Conservation (phyloP, 2,329 filamentous ascomycete genomes). For the Verticillium longisporum region DNA sequence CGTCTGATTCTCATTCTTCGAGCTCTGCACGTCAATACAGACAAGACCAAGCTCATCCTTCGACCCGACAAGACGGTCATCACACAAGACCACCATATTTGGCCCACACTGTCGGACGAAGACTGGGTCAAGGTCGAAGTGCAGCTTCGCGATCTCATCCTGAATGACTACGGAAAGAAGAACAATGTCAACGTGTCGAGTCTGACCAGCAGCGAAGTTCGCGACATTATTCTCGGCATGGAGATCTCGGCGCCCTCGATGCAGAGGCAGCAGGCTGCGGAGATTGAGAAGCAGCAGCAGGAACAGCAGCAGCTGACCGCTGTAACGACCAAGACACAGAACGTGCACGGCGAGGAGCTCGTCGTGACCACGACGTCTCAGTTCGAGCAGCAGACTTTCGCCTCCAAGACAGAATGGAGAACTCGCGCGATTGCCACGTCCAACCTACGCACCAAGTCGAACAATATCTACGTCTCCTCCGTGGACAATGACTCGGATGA, state of each 20-base stretch:
- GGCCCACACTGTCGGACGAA: conserved; percentile 89
- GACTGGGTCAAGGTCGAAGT: conserved; percentile 99
- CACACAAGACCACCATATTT: conserved; percentile 97
- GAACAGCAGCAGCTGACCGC: conserved; percentile 95
- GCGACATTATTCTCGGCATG: conserved; percentile 98
- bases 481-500: conserved; percentile 89
- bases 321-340: conserved; percentile 97
- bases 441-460: conserved; percentile 85
- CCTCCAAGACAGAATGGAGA: conserved; percentile 98
- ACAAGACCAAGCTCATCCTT: conserved; percentile 94
- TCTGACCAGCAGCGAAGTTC: conserved; percentile 91
- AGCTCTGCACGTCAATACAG: conserved; percentile 93
- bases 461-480: conserved; percentile 98
- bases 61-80: conserved; percentile 97
- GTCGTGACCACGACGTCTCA: conserved; percentile 97
- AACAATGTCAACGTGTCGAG: conserved; percentile 99
- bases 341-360: conserved; percentile 93
- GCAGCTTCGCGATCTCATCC: conserved; percentile 85
- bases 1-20: conserved; percentile 88
- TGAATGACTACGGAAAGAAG: conserved; percentile 99
- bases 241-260: conserved; percentile 97
- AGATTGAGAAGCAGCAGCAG: conserved; percentile 98
- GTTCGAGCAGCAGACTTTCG: conserved; percentile 95
- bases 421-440: conserved; percentile 94
- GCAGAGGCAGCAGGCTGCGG: conserved; percentile 95